Evolutionary conservation across 768 basidiomycete genomes (phyloP).

Genomic region (Boletus rubropictus): DNA sequence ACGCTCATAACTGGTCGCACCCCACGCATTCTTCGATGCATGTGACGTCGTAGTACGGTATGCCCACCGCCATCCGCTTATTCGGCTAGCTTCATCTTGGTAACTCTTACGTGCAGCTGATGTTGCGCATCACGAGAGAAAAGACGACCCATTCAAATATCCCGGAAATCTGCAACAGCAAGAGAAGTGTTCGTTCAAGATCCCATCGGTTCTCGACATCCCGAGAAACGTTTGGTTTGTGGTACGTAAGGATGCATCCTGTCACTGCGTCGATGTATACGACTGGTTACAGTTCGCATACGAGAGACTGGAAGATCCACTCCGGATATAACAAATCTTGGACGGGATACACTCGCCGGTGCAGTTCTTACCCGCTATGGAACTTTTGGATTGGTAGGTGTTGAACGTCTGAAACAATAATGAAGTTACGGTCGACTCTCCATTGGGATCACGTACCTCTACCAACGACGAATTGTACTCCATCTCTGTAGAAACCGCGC

Average conservation of each 20-base stretch:
- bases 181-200: background rate
- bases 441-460: constrained; percentile 9
- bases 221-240: no score
- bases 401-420: constrained; percentile 45
- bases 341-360: constrained; percentile 50
- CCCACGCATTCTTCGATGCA: no score
- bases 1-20: no score
- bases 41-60: background rate
- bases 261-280: constrained; percentile 52
- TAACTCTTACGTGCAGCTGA: background rate
- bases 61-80: no score
- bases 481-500: constrained; percentile 16
- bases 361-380: constrained; percentile 46
- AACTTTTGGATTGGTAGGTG: constrained; percentile 65
- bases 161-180: background rate
- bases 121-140: background rate
- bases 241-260: background rate
- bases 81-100: background rate
- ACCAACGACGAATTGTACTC: constrained; percentile 18
- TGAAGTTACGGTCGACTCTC: background rate
- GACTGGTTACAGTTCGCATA: constrained; percentile 54
- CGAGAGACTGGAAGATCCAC: constrained; percentile 57
- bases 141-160: no score
- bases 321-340: constrained; percentile 69
- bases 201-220: background rate